These are phyloP conservation scores for Phaeosphaeriaceae sp. DNA, from an alignment of 2,329 filamentous ascomycete species.

Conservation along the genomic window DNA sequence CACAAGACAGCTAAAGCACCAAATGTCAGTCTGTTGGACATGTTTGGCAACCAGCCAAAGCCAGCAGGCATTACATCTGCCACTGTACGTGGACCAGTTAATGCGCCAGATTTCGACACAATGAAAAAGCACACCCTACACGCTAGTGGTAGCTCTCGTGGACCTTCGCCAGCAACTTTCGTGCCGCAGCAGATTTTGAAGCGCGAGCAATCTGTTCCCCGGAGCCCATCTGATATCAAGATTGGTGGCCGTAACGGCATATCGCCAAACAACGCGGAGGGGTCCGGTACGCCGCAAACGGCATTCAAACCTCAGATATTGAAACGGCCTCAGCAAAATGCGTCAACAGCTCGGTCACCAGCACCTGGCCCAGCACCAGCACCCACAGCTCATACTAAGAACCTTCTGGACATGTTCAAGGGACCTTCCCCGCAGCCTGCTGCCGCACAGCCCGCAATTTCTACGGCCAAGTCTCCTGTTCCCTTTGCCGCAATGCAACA, in stretches of 20 bases:
- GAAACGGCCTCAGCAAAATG: slow-evolving; percentile 39
- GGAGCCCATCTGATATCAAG: slow-evolving; percentile 9
- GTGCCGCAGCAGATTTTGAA: slow-evolving; percentile 38
- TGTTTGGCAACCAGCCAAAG: slow-evolving; percentile 23
- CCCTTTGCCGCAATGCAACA: slow-evolving; percentile 14
- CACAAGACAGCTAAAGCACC: slow-evolving; percentile 19
- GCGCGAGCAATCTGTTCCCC: slow-evolving; percentile 19
- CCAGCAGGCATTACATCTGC: slow-evolving; percentile 45
- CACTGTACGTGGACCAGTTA: slow-evolving; percentile 51
- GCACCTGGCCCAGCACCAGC: not conserved
- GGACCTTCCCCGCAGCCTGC: slow-evolving; percentile 19
- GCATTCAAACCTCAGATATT: slow-evolving; percentile 47
- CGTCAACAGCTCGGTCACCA: slow-evolving; percentile 22
- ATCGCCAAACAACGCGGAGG: slow-evolving; percentile 14
- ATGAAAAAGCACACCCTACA: slow-evolving; percentile 41
- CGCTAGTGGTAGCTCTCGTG: slow-evolving; percentile 32
- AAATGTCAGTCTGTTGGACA: slow-evolving; percentile 27
- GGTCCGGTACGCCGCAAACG: slow-evolving; percentile 13
- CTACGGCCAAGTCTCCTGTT: slow-evolving; percentile 16
- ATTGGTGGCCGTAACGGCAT: not conserved
- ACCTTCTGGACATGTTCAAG: slow-evolving; percentile 30
- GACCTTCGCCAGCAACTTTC: slow-evolving; percentile 38
- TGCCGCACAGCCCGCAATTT: slow-evolving; percentile 8
- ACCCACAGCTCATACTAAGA: slow-evolving; percentile 26
- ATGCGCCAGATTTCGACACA: slow-evolving; percentile 51